Evolutionary conservation across 306 rosid genomes (phyloP), one percentile per base, ranked within the genome.

Genomic region (Delonix regia): DNA sequence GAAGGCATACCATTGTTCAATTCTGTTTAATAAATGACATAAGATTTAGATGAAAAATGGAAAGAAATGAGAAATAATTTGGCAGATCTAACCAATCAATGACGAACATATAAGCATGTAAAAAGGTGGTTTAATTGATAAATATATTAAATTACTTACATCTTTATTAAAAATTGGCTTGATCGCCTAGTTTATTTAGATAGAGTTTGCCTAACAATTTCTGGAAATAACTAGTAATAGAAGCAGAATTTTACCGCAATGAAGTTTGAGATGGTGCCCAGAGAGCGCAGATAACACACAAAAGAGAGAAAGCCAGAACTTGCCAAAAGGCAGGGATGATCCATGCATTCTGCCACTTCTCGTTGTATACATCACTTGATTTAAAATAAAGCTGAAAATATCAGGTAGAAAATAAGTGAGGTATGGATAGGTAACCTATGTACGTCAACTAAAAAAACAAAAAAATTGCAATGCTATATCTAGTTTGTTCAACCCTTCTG

Each of bases 181-280:
- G 30, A 14, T 48, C 53, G 15, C 0, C 21, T 11, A 10, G 2
- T 44, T 12, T 16, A 12, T 44, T 12, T 12, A 15, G 2, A 15
- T 1, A 0, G 6, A 47, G n/a, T 15, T 11, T 15, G 14, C 70
- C 28, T 10, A 22, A 18, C 18, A 13, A 34, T 64, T 64, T 64
- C 36, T 33, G 6, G 30, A 21, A 41, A 44, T 6, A 65, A 41
- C 5, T 33, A 56, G 55, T 36, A 34, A 64, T 14, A 53, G 74
- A 33, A 53, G 72, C 2, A 0, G 2, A 60, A 8, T 49, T 68
- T 79, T 87, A 93, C 99, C 99, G 78, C 71, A 87, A 88, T 74
- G 99, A 93, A 80, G 78, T 93, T 88, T 91, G 97, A 44, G 98
- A 94, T 67, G 98, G 98, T 60, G 98, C 97, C 98, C 98, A 94